Evolutionary conservation across 169 alveolate genomes (phyloP), one percentile per base, ranked within the genome.

Genomic region (Cryptosporidium viatorum): DNA sequence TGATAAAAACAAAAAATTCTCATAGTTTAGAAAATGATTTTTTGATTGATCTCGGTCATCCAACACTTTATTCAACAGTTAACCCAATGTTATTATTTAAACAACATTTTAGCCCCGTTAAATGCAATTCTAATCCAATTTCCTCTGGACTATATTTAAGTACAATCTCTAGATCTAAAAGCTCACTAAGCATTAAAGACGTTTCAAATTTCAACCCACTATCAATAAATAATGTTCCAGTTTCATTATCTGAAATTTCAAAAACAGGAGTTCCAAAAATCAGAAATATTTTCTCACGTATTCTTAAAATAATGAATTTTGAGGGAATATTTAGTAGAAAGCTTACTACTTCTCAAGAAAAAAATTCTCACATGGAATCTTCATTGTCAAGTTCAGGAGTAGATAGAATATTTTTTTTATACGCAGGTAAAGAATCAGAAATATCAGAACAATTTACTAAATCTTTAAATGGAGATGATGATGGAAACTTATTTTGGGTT

Each of bases 101-200:
- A 29, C 89, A 80, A 23, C 75, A 59, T 18, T 80, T 59, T 50
- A 62, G 58, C 29, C 73, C 75, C 2, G 67, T 35, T 18, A 80
- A 37, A 62, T 80, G 89, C 45, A 80, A 80, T 29, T 80, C 89
- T 1, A 80, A 80, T 45, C 89, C 89, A 41, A 45, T 39, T 37
- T 31, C 89, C 1, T 21, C 59, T 39, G 58, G 35, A 18, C 50
- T 73, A 8, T 73, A 73, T 59, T 41, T 55, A 37, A 73, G 86
- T 33, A 73, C 31, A 31, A 52, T 39, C 4, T 10, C 70, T 45
- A 59, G 55, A 58, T 52, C 86, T 6, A 73, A 73, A 73, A 55
- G 59, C 55, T 51, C 39, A 51, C 7, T 73, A 51, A 29, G 51
- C 16, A 37, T 73, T 8, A 62, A 73, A 23, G 86, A 73, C 29